Conservation (phyloP, 495 filamentous ascomycete species). For the Eremomyces bilateralis region DNA sequence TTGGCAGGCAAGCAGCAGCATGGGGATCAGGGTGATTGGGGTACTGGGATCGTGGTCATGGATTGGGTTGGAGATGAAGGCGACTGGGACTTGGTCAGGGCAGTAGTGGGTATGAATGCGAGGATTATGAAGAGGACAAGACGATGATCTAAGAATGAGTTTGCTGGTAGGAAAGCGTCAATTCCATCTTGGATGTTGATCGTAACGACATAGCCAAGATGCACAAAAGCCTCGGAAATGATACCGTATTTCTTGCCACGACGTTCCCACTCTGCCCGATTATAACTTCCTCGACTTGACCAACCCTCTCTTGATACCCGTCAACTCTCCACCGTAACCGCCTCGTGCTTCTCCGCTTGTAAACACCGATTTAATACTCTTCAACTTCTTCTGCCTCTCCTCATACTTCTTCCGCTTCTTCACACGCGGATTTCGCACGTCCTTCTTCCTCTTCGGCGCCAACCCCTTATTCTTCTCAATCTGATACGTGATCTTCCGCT, state of each 20-base stretch:
- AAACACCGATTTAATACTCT: constrained; percentile 59
- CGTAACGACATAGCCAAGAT: no score
- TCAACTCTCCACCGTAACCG: constrained; percentile 79
- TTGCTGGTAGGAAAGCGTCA: no score
- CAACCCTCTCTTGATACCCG: constrained; percentile 82
- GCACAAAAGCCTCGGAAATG: no score
- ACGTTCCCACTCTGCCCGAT: no score
- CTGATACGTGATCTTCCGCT: constrained; percentile 70
- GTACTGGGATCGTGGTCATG: constrained; percentile 78
- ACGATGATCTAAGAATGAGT: no score
- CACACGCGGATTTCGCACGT: constrained; percentile 79
- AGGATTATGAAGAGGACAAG: constrained; percentile 40
- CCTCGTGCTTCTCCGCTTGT: constrained; percentile 73
- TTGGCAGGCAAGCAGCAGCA: constrained; percentile 45
- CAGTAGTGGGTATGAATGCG: constrained; percentile 81
- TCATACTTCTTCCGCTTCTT: constrained; percentile 95
- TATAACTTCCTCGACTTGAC: constrained; percentile 86
- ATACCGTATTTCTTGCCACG: no score
- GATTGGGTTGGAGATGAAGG: constrained; percentile 82
- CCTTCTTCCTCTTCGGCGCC: constrained; percentile 72
- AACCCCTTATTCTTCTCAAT: constrained; percentile 97
- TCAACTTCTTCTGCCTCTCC: constrained; percentile 85
- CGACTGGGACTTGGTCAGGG: constrained; percentile 83
- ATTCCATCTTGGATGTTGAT: no score
- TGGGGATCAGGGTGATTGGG: constrained; percentile 40